Evolutionary conservation across 257 asterid genomes (phyloP).

Genomic region (Petunia secreta): DNA sequence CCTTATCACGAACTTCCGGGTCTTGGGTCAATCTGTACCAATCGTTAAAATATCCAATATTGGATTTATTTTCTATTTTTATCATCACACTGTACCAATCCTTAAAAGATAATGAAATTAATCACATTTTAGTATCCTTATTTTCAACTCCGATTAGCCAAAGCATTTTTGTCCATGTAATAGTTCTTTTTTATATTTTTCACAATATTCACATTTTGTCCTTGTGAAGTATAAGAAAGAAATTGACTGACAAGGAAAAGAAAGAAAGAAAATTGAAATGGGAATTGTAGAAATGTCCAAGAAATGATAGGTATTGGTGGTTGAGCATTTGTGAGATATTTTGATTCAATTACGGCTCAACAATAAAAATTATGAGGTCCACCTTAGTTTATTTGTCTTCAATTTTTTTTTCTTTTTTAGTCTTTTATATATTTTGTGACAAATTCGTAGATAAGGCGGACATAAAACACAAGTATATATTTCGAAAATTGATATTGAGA

Average conservation of each 20-base stretch:
- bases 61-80: background rate
- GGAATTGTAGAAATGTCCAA: background rate
- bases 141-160: background rate
- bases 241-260: background rate
- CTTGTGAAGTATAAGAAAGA: background rate
- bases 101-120: background rate
- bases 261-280: background rate
- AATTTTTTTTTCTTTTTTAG: background rate
- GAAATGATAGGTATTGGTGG: slow-evolving; percentile 11
- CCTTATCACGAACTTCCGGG: no score
- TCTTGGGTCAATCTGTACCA: no score
- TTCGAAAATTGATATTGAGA: background rate
- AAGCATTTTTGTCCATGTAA: no score
- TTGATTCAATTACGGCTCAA: background rate
- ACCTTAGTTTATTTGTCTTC: slow-evolving; percentile 7
- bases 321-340: slow-evolving; percentile 32
- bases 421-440: background rate
- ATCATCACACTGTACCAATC: background rate
- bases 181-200: no score
- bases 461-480: background rate
- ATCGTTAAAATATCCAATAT: no score
- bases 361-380: slow-evolving; percentile 41
- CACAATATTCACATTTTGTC: background rate
- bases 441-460: background rate
- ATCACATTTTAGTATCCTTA: background rate